Conservation (phyloP, 768 basidiomycete species). For the Kwoniella botswanensis region DNA sequence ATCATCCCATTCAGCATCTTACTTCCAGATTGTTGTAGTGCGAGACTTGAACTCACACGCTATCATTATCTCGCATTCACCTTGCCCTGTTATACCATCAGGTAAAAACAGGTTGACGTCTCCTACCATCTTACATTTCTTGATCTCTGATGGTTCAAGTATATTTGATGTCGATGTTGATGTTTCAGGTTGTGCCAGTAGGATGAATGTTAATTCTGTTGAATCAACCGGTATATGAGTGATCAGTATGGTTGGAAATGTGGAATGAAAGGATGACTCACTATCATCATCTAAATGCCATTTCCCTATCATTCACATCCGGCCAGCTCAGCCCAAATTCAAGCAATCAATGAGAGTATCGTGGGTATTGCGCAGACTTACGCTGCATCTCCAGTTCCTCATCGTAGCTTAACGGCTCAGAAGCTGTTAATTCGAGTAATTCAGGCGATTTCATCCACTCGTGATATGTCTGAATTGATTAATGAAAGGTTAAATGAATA, state of each 20-base stretch:
- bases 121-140: conserved; percentile 73
- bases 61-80: conserved; percentile 91
- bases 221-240: not conserved
- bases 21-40: not conserved
- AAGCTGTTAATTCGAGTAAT: conserved; percentile 77
- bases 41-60: conserved; percentile 65
- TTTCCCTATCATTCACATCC: conserved; percentile 64
- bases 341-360: no score
- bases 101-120: conserved; percentile 91
- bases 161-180: conserved; percentile 33
- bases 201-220: conserved; percentile 84
- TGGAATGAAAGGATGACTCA: conserved; percentile 53
- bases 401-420: conserved; percentile 77
- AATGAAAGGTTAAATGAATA: not conserved
- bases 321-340: no score
- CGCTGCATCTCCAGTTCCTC: conserved; percentile 91
- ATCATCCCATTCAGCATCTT: not conserved
- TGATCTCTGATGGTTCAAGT: conserved; percentile 51
- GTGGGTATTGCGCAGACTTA: conserved; percentile 55
- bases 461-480: conserved; percentile 70
- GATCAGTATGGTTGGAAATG: not conserved
- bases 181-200: conserved; percentile 65
- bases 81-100: conserved; percentile 66
- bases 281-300: conserved; percentile 89
- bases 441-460: conserved; percentile 83